A percentile compares a stretch with the other conserved stretches of the same genome.
These are phyloP conservation scores for Alternaria longipes DNA, from an alignment of 2,329 filamentous ascomycete species.

Conservation along the genomic window DNA sequence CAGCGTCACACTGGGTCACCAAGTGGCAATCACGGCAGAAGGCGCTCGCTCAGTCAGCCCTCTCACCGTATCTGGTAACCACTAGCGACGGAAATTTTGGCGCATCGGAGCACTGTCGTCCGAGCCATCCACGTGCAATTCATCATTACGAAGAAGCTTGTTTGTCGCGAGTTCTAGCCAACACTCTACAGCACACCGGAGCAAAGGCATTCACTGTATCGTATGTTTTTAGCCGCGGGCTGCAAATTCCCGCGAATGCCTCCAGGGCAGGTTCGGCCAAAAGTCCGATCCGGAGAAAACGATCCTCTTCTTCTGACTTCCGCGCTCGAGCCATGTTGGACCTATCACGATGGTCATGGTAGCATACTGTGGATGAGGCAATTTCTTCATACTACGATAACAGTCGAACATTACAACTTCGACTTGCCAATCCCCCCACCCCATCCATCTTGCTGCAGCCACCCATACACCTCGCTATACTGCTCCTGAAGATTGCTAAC, in stretches of 20 bases:
- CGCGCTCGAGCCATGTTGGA: background rate
- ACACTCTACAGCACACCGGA: background rate
- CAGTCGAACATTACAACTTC: conserved; percentile 8
- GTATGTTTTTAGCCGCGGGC: background rate
- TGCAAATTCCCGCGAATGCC: background rate
- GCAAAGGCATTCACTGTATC: background rate
- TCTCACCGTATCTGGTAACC: conserved; percentile 4
- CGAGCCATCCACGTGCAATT: conserved; percentile 22
- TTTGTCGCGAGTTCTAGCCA: background rate
- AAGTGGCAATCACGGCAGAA: conserved; percentile 34
- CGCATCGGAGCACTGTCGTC: conserved; percentile 30
- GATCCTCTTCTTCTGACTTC: background rate
- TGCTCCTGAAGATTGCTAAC: conserved; percentile 54
- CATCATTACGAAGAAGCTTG: background rate
- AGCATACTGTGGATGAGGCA: background rate
- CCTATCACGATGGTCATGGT: background rate
- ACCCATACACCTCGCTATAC: conserved; percentile 61
- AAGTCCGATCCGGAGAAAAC: background rate
- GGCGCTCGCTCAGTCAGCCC: background rate
- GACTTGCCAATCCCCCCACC: conserved; percentile 56
- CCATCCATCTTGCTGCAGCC: conserved; percentile 61
- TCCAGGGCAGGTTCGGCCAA: background rate
- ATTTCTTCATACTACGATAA: background rate
- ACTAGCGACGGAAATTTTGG: conserved; percentile 14
- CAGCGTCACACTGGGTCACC: conserved; percentile 51